phyloP scores from a whole-genome alignment of 352 stramenopile genomes.

The Phytophthora rubi region DNA sequence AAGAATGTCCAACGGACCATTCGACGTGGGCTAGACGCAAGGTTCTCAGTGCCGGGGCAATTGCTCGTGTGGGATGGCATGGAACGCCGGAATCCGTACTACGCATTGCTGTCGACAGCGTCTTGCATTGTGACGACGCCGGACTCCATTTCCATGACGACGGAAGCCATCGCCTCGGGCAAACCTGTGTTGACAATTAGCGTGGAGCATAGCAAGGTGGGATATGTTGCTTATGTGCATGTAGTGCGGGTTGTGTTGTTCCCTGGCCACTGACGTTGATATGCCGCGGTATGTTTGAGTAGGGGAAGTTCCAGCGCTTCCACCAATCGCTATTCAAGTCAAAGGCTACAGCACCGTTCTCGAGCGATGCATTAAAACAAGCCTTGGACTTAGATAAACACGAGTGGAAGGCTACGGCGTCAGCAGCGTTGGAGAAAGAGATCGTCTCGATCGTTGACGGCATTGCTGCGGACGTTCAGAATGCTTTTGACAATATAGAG shows the following conservation, averaged over 20 bases:
- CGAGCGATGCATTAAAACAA: constrained; percentile 13
- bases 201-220: constrained; percentile 50
- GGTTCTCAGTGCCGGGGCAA: constrained; percentile 31
- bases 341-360: constrained; percentile 41
- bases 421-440: constrained; percentile 48
- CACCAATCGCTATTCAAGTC: constrained; percentile 45
- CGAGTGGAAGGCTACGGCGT: not conserved
- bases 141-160: constrained; percentile 86
- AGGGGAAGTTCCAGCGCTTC: constrained; percentile 68
- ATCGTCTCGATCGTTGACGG: constrained; percentile 38
- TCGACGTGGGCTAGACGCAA: constrained; percentile 20
- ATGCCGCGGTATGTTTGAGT: not conserved
- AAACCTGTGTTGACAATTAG: constrained; percentile 67
- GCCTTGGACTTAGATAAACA: not conserved
- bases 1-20: constrained; percentile 47
- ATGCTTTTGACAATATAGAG: constrained; percentile 10
- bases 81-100: constrained; percentile 65
- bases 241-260: not conserved
- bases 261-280: not conserved
- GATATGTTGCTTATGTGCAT: not conserved
- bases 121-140: constrained; percentile 70
- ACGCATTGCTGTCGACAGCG: constrained; percentile 59
- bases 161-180: constrained; percentile 64
- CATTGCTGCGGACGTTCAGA: constrained; percentile 14
- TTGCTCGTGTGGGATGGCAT: constrained; percentile 61